Evolutionary conservation across 1,139 yeast species (phyloP).

Genomic region (Yueomyces sp.): DNA sequence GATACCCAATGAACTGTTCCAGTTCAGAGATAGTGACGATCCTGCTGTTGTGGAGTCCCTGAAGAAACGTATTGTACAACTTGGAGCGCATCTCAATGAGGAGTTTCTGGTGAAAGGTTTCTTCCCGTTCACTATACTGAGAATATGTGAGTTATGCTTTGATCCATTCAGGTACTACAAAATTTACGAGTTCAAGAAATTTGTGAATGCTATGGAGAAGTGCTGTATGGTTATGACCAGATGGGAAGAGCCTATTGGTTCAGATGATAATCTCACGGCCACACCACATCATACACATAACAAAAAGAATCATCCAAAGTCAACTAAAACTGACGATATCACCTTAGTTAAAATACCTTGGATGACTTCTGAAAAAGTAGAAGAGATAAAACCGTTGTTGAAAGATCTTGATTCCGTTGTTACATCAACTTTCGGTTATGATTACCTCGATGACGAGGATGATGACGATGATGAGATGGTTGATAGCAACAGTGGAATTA

Average conservation of each 20-base stretch:
- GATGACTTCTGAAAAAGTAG: slow-evolving; percentile 27
- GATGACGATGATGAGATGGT: background rate
- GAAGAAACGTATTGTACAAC: slow-evolving; percentile 4
- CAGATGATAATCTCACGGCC: background rate
- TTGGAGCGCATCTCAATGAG: slow-evolving; percentile 8
- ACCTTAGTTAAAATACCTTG: slow-evolving; percentile 34
- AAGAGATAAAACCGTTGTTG: slow-evolving; percentile 13
- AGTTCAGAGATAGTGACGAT: slow-evolving; percentile 1
- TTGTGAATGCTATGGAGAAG: slow-evolving; percentile 17
- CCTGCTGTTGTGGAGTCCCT: slow-evolving; percentile 1
- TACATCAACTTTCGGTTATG: slow-evolving; percentile 20
- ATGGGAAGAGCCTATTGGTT: slow-evolving; percentile 3
- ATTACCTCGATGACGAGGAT: slow-evolving; percentile 17
- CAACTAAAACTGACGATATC: slow-evolving; percentile 16
- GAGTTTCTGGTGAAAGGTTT: slow-evolving; percentile 9
- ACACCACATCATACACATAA: slow-evolving; percentile 2
- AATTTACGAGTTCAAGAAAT: slow-evolving; percentile 16
- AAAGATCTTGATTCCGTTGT: slow-evolving; percentile 23
- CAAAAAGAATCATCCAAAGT: slow-evolving; percentile 7
- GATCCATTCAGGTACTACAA: slow-evolving; percentile 23
- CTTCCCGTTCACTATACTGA: slow-evolving; percentile 22
- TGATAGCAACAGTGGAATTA: background rate
- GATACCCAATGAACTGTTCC: slow-evolving; percentile 18
- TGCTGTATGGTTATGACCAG: slow-evolving; percentile 15
- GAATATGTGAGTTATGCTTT: slow-evolving; percentile 23